phyloP scores from a whole-genome alignment of 139 green algal genomes.

The Eudorina sp. region DNA sequence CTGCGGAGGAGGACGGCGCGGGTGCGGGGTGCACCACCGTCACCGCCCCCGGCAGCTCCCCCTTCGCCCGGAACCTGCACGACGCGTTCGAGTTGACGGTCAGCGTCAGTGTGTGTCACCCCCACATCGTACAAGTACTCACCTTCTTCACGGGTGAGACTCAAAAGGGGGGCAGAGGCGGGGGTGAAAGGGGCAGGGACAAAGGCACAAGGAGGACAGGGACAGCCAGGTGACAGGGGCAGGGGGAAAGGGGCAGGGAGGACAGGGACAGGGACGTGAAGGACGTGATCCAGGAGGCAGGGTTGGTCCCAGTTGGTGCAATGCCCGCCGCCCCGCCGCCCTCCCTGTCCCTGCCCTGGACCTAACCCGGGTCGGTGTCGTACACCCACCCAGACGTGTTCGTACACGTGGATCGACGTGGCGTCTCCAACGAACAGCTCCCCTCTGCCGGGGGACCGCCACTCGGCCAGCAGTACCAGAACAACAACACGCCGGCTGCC shows the following conservation, averaged over 20 bases:
- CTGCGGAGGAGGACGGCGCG: neutral
- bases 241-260: too few relatives aligned
- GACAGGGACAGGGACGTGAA: too few relatives aligned
- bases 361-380: too few relatives aligned
- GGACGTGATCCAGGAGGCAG: too few relatives aligned
- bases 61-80: constrained; percentile 17
- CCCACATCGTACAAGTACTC: constrained; percentile 45
- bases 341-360: too few relatives aligned
- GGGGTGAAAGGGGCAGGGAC: too few relatives aligned
- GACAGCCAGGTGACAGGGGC: too few relatives aligned
- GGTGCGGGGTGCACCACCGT: neutral
- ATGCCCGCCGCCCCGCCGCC: too few relatives aligned
- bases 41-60: neutral
- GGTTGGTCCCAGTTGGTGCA: too few relatives aligned
- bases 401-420: constrained; percentile 14
- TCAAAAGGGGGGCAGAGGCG: neutral
- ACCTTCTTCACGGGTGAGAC: constrained; percentile 45
- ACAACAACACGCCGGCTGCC: too few relatives aligned
- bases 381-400: constrained; percentile 45
- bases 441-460: neutral
- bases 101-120: constrained; percentile 14
- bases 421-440: neutral
- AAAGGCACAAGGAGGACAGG: too few relatives aligned
- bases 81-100: constrained; percentile 42
- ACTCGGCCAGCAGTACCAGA: too few relatives aligned